Evolutionary conservation across 1,139 yeast genomes (phyloP), one percentile per base, ranked within the genome.

Genomic region (Scheffersomyces stambukii): DNA sequence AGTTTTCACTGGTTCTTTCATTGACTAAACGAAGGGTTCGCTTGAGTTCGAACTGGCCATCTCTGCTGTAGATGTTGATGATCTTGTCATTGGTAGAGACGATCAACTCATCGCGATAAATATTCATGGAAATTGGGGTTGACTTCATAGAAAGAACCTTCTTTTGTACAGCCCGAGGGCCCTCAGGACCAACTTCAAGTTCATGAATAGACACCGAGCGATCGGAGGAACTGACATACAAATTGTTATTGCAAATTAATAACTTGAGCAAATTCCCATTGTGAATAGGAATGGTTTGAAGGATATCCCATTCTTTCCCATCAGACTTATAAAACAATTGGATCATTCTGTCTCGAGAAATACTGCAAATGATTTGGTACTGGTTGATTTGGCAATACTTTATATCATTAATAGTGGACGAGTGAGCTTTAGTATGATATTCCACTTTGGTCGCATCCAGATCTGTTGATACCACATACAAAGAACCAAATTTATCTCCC

Each of bases 281-380:
- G 43, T 79, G 85, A 3, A 67, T 53, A 0, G 74, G 70, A 13
- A 77, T 46, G 0, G 86, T 78, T 43, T 77, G 81, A 19, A 67
- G 48, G 6, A 78, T 48, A 7, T 60, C 63, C 83, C 83, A 78
- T 3, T 30, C 22, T 2, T 30, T 30, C 2, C 26, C 28, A 6
- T 21, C 25, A 2, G 39, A 28, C 21, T 44, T 46, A 20, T 33
- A 39, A 35, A 74, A 75, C 0, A 78, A 47, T 46, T 79, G 85
- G 21, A 78, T 66, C 60, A 77, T 77, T 25, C 84, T 48, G 46
- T 79, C 85, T 20, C 84, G 55, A 3, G 82, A 72, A 21, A 75
- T 67, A 28, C 71, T 65, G 13, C 63, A 60, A 3, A 68, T 42
- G 24, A 69, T 54, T 19, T 53, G 45, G 18, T 35, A 27, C 0